Evolutionary conservation across 306 rosid genomes (phyloP).

Genomic region (Quercus rubra): DNA sequence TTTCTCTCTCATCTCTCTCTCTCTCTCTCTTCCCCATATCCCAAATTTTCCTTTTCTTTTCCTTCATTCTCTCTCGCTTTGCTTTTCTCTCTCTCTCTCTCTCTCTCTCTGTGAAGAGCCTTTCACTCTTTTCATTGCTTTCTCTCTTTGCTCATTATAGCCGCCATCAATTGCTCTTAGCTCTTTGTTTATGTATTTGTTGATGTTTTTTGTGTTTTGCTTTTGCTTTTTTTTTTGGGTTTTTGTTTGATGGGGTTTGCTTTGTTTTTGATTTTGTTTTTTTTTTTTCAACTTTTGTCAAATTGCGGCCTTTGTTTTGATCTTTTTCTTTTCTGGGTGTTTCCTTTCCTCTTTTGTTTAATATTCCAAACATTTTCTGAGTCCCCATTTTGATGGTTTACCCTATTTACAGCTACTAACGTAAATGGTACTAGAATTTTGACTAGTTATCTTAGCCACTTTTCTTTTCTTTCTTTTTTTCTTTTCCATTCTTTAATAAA

Average conservation of each 20-base stretch:
- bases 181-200: neutral
- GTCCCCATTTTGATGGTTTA: neutral
- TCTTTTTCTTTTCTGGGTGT: neutral
- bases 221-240: neutral
- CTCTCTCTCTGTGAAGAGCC: neutral
- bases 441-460: neutral
- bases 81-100: neutral
- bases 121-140: neutral
- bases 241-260: neutral
- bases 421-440: neutral
- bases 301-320: conserved; percentile 2
- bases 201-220: neutral
- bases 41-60: neutral
- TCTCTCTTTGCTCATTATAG: conserved; percentile 4
- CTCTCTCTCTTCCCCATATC: neutral
- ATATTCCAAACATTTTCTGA: neutral
- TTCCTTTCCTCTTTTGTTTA: neutral
- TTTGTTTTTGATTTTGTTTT: neutral
- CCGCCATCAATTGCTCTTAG: conserved; percentile 13
- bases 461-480: neutral
- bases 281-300: neutral
- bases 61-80: neutral
- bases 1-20: neutral
- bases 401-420: neutral
- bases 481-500: too few species aligned